Evolutionary conservation across 768 basidiomycete species (phyloP), one percentile per base, ranked within the genome.

Genomic region (Lentinula detonsa): DNA sequence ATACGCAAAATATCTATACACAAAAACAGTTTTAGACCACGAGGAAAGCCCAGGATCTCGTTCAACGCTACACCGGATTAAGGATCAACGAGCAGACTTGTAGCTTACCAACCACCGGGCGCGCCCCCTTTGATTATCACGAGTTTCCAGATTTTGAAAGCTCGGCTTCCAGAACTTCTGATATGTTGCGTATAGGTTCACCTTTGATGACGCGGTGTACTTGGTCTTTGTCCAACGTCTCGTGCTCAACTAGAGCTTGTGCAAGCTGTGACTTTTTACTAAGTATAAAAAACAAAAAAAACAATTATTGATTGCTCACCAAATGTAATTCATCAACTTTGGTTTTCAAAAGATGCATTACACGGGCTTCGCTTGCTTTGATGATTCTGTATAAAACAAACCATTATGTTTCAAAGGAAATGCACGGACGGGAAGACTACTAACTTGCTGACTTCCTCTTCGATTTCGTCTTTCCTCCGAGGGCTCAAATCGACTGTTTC

Each of bases 231-330:
- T 88, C 87, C 64, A 99, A 77, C 18, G 96, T 98, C 77, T 99
- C 96, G 73, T 96, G 90, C 71, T 98, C 95, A 11, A 99, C 89
- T 61, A 99, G 76, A 9, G 96, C 96, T 59, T 83, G 82, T 1
- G 96, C 95, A 43, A 98, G 85, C 93, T 95, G 64, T 60, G 63
- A 37, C 48, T 39, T 59, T 46, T 48, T 28, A 49, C 10, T 40
- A 61, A 51, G 61, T 58, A 61, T 2, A 2, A 60, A 18, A 50
- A 43, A 21, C 21, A 21, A 21, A 21, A 21, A 60, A 18, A 50
- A 43, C n/a, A 28, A 4, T 28, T 4, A 52, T 31, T 18, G 18
- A 40, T 52, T 37, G 68, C 78, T 59, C 73, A 90, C 89, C 74
- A 76, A 80, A 72, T 95, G 89, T 46, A 96, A 75, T 68, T 95